Evolutionary conservation across 306 rosid species (phyloP).

Genomic region (Senna siamea): DNA sequence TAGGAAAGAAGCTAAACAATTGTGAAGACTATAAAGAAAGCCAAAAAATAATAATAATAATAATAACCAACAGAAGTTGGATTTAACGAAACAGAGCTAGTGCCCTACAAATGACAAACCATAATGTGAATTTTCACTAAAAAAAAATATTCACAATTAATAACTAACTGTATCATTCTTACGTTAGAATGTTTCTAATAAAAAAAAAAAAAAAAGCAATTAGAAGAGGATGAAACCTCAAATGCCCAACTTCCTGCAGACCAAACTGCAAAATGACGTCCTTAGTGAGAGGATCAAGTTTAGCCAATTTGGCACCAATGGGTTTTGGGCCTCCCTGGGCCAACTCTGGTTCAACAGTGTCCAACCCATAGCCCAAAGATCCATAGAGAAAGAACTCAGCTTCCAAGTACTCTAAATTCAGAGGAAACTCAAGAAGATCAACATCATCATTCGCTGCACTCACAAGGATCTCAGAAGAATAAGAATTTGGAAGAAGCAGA

Average conservation of each 20-base stretch:
- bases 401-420: conserved; percentile 72
- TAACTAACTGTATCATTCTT: too few species aligned
- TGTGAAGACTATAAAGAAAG: too few species aligned
- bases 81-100: too few species aligned
- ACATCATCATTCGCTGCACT: conserved; percentile 42
- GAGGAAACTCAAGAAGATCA: conserved; percentile 63
- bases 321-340: conserved; percentile 63
- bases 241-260: conserved; percentile 74
- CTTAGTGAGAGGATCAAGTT: conserved; percentile 31
- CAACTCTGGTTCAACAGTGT: conserved; percentile 52
- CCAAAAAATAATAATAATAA: too few species aligned
- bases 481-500: conserved; percentile 32
- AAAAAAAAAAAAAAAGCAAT: too few species aligned
- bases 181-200: too few species aligned
- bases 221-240: conserved; percentile 44
- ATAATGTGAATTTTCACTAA: too few species aligned
- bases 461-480: conserved; percentile 13
- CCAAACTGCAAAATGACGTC: conserved; percentile 61
- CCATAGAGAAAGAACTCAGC: conserved; percentile 74
- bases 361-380: conserved; percentile 64
- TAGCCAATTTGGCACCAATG: conserved; percentile 55
- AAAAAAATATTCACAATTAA: too few species aligned
- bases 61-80: too few species aligned
- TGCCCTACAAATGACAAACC: too few species aligned
- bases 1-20: too few species aligned